Percentiles rank a stretch among this genome's conserved stretches.
These are phyloP conservation scores for Leccinum fibrillosum DNA, from an alignment of 768 basidiomycete genomes.

Conservation along the genomic window DNA sequence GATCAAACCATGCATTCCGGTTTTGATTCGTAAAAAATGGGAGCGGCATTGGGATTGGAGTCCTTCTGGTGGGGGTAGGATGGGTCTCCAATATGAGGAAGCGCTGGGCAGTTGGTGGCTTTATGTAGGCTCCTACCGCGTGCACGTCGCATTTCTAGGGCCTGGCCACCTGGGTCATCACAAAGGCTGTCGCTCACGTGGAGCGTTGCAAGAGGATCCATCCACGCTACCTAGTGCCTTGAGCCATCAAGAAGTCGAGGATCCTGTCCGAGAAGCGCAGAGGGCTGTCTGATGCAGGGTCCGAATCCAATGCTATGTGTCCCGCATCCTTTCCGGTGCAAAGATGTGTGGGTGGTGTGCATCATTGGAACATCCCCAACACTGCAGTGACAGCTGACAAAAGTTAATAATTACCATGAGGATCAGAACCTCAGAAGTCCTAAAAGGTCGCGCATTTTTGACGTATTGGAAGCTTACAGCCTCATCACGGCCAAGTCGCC, in stretches of 20 bases:
- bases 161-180: conserved; percentile 5
- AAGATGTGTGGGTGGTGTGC: background rate
- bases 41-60: conserved; percentile 20
- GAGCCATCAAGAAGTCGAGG: background rate
- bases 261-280: conserved; percentile 5
- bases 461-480: conserved; percentile 13
- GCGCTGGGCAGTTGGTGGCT: conserved; percentile 10
- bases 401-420: background rate
- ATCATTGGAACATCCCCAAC: conserved; percentile 3
- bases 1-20: conserved; percentile 42
- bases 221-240: background rate
- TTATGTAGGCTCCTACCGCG: conserved; percentile 28
- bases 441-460: conserved; percentile 4
- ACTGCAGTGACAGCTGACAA: conserved; percentile 1
- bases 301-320: conserved; percentile 5
- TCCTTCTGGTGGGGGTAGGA: conserved; percentile 7
- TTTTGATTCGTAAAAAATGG: conserved; percentile 17
- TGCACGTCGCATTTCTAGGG: conserved; percentile 27
- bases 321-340: conserved; percentile 6
- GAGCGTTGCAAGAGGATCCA: background rate
- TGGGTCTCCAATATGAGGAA: conserved; percentile 12
- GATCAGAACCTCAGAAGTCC: conserved; percentile 7
- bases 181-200: conserved; percentile 17
- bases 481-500: conserved; percentile 3
- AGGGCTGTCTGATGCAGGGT: background rate